phyloP scores from a whole-genome alignment of 139 green algal species.

The Chlamydomonas sp. region DNA sequence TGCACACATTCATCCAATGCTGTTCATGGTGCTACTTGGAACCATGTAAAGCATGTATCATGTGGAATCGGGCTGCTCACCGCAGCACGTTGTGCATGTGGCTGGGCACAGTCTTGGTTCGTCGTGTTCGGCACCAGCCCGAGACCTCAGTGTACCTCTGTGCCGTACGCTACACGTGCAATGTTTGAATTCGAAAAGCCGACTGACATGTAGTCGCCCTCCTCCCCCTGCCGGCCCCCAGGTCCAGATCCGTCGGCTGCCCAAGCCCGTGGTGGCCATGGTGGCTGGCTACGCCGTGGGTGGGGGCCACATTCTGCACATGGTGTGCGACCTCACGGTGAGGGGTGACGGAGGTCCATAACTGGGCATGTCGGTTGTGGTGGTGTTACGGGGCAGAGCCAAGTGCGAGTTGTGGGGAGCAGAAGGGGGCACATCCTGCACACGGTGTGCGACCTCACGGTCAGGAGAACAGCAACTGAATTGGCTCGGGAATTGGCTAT shows the following conservation, averaged over 20 bases:
- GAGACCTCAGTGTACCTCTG: too few species aligned
- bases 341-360: neutral
- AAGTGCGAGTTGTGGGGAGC: neutral
- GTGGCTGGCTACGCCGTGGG: constrained; percentile 98
- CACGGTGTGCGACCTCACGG: constrained; percentile 98
- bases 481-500: neutral
- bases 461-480: constrained; percentile 23
- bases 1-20: too few species aligned
- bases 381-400: too few species aligned
- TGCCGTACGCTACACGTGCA: too few species aligned
- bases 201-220: neutral
- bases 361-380: neutral
- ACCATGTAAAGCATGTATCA: neutral
- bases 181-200: too few species aligned
- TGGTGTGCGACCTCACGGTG: constrained; percentile 98
- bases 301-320: constrained; percentile 97
- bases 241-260: constrained; percentile 92
- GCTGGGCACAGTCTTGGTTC: too few species aligned
- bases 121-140: too few species aligned
- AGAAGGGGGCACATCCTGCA: constrained; percentile 93
- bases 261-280: constrained; percentile 95
- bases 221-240: constrained; percentile 32
- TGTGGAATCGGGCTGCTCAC: too few species aligned
- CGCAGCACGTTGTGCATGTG: too few species aligned
- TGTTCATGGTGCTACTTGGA: neutral